A percentile compares a stretch with the other conserved stretches of the same genome.
Evolutionary conservation across 371 early-diverging fungal genomes (phyloP).

Genomic region (Syncephalastrum contaminatum): DNA sequence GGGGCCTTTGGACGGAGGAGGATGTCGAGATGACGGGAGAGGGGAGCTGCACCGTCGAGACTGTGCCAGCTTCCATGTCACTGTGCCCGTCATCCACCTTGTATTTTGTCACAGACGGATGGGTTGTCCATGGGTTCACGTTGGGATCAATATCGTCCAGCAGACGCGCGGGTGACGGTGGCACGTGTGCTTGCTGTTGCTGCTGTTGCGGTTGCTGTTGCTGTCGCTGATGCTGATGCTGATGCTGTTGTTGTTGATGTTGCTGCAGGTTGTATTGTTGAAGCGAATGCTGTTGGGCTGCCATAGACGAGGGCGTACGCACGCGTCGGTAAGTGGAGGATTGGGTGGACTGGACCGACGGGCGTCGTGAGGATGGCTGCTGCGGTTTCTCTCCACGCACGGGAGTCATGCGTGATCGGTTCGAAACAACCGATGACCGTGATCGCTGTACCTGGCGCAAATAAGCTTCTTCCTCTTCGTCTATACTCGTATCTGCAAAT

Average conservation of each 20-base stretch:
- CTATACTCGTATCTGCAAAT: not conserved
- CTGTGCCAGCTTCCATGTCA: conserved; percentile 9
- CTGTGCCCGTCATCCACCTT: conserved; percentile 16
- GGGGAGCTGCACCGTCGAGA: conserved; percentile 8
- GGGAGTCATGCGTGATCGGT: no score
- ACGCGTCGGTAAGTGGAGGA: no score
- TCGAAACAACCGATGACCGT: no score
- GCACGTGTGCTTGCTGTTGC: not conserved
- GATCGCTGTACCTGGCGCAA: conserved; percentile 12
- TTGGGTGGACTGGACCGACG: no score
- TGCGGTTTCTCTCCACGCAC: not conserved
- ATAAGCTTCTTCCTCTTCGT: conserved; percentile 22
- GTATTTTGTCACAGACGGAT: conserved; percentile 21
- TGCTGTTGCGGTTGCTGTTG: conserved; percentile 2
- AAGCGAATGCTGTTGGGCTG: not conserved
- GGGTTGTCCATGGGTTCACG: conserved; percentile 38
- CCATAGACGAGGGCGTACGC: not conserved
- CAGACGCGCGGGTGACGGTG: not conserved
- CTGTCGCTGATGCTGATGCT: not conserved
- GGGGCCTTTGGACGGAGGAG: conserved; percentile 2
- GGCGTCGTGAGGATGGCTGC: conserved; percentile 3
- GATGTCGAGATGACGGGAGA: conserved; percentile 12
- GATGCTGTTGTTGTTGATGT: not conserved
- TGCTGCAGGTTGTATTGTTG: conserved; percentile 1
- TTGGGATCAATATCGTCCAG: conserved; percentile 18